These are phyloP conservation scores for Flaveria trinervia DNA, from an alignment of 129 eudicot genomes.

Conservation along the genomic window DNA sequence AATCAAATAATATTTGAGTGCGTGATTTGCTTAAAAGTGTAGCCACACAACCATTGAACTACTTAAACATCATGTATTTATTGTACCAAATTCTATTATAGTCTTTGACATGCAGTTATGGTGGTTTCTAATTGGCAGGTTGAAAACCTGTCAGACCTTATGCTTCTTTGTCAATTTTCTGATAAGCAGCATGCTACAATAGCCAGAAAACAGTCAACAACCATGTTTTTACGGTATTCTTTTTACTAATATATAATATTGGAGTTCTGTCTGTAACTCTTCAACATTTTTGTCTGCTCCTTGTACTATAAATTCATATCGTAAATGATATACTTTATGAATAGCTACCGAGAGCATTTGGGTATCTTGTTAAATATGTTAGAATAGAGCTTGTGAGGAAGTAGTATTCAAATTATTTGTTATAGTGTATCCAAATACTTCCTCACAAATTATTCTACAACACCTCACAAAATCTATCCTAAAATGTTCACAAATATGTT, in stretches of 20 bases:
- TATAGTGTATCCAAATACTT: conserved; percentile 6
- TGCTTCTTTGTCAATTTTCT: conserved; percentile 67
- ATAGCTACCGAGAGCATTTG: background rate
- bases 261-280: no score
- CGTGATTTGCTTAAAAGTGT: conserved; percentile 13
- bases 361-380: background rate
- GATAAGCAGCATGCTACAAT: conserved; percentile 61
- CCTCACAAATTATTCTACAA: background rate
- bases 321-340: conserved; percentile 8
- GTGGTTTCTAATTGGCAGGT: conserved; percentile 56
- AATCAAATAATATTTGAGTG: conserved; percentile 16
- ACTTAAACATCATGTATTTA: conserved; percentile 10
- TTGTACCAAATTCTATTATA: conserved; percentile 7
- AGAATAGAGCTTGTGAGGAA: conserved; percentile 8
- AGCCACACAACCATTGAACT: conserved; percentile 1
- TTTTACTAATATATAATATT: background rate
- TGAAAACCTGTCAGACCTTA: conserved; percentile 72
- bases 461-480: conserved; percentile 18
- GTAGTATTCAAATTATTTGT: background rate
- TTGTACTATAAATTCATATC: background rate
- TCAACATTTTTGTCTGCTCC: background rate
- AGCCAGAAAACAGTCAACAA: conserved; percentile 61
- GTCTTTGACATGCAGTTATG: conserved; percentile 19
- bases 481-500: conserved; percentile 17
- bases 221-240: conserved; percentile 69